Base-by-base conservation (phyloP, 148 eudicot genomes). In the Simmondsia chinensis region DNA sequence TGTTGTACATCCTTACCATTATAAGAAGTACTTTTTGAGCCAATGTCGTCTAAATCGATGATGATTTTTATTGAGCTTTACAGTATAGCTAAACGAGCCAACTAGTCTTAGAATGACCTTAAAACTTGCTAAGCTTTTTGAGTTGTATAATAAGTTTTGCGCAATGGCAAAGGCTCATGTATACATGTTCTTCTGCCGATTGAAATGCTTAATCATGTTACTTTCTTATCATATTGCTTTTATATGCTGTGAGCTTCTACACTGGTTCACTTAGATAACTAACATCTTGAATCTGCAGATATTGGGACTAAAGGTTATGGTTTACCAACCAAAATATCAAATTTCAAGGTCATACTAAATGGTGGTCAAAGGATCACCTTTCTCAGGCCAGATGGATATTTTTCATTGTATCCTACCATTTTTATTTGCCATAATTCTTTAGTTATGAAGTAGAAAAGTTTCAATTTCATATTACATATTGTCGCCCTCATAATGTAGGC, bases 351-450 rank as follows among this genome's bases (percentile, higher is more conserved):
- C 54, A 64, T 93, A 43, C 83, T 93, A 16, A 87, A 93, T 56
- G 99, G 96, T 15, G 99, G 96, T 32, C 71, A 86, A 56, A 78
- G 46, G 62, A 76, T 82, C 58, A 83, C 99, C 32, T 82, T 82
- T 60, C 75, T 93, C 55, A 68, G 75, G 64, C 94, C 94, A 23
- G 91, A 86, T 52, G 99, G 99, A 56, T 93, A 86, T 67, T 93
- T 93, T 65, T 93, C 99, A 64, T 86, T 93, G 99, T 93, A 93
- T 93, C 96, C 99, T 86, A 20, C 56, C 52, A 42, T 43, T 42
- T 13, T 23, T n/a, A 33, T 5, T 7, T 20, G 4, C 9, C n/a
- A 14, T 0, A 36, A 52, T 46, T 46, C 2, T 60, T 14, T 24
- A 2, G 19, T 40, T 7, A 7, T 43, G 6, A 5, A n/a, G n/a